A percentile compares a stretch with the other conserved stretches of the same genome.
These are phyloP conservation scores for Hymenochaete sp. DNA, from an alignment of 1,284 basidiomycete genomes.

Conservation along the genomic window DNA sequence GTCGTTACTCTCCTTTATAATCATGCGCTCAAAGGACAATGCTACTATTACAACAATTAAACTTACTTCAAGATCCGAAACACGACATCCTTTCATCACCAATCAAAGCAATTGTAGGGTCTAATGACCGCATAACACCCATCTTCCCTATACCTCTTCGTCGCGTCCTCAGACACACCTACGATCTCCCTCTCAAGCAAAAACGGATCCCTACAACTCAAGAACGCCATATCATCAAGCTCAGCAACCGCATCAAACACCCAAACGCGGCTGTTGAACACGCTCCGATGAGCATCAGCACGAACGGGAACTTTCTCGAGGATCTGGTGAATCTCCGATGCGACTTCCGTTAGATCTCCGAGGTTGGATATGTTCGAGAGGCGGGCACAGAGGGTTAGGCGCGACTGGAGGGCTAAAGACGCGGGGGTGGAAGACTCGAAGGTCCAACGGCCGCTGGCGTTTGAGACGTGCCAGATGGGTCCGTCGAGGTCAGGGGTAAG, in stretches of 20 bases:
- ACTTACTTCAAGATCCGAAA: too few species aligned
- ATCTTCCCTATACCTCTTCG: slow-evolving; percentile 5
- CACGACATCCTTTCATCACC: too few species aligned
- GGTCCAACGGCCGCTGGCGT: neutral
- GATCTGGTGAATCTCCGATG: neutral
- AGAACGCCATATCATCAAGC: slow-evolving; percentile 6
- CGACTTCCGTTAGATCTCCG: slow-evolving; percentile 2
- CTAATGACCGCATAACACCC: slow-evolving; percentile 5
- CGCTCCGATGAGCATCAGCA: slow-evolving; percentile 1
- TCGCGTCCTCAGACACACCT: neutral
- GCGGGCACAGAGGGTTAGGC: slow-evolving; percentile 7
- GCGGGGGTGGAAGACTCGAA: slow-evolving; percentile 5
- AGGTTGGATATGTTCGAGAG: slow-evolving; percentile 3
- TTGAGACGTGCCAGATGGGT: neutral
- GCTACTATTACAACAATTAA: too few species aligned
- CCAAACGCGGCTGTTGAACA: slow-evolving; percentile 7
- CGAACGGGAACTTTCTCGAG: slow-evolving; percentile 5
- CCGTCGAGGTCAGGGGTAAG: neutral
- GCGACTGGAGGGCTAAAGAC: neutral
- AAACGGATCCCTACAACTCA: neutral
- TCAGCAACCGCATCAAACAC: slow-evolving; percentile 7
- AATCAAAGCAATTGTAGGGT: slow-evolving; percentile 2
- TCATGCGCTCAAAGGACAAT: too few species aligned
- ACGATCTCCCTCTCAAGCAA: slow-evolving; percentile 10
- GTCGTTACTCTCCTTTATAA: too few species aligned